Conservation (phyloP, 2,329 filamentous ascomycete genomes). For the Leptographium radiaticola region DNA sequence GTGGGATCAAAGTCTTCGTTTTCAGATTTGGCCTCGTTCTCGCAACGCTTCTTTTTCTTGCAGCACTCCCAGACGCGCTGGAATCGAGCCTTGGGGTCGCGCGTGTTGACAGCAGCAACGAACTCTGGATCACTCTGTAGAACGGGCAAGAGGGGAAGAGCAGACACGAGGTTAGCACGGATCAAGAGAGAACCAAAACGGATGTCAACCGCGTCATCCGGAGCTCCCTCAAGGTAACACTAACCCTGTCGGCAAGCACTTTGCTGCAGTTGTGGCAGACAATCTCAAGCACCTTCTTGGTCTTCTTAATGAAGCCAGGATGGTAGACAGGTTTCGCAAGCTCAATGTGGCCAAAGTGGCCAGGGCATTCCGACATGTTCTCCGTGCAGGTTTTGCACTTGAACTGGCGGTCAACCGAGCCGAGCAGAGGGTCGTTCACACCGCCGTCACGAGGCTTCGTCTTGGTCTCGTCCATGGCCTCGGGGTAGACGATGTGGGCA, state of each 20-base stretch:
- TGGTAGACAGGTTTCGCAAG: constrained; percentile 94
- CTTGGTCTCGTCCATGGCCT: constrained; percentile 97
- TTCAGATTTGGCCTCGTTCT: constrained; percentile 52
- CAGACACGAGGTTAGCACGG: constrained; percentile 9
- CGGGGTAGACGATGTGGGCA: constrained; percentile 90
- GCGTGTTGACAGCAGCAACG: constrained; percentile 63
- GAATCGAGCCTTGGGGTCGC: constrained; percentile 91
- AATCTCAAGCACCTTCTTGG: constrained; percentile 97
- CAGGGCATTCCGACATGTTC: constrained; percentile 89
- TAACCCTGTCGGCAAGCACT: constrained; percentile 94
- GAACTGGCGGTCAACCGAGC: constrained; percentile 90
- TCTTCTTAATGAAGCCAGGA: constrained; percentile 90
- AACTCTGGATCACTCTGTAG: constrained; percentile 71
- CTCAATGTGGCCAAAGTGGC: constrained; percentile 98
- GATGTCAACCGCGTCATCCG: background rate
- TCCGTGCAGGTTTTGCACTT: constrained; percentile 95
- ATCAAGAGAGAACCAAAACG: constrained; percentile 23
- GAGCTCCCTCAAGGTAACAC: constrained; percentile 42
- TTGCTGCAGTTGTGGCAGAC: constrained; percentile 99
- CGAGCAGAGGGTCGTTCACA: constrained; percentile 88
- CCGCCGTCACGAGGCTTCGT: constrained; percentile 82
- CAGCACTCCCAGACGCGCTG: constrained; percentile 84
- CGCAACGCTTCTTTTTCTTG: constrained; percentile 76
- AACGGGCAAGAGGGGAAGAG: constrained; percentile 20
- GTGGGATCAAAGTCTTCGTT: constrained; percentile 51